A percentile compares a stretch with the other conserved stretches of the same genome.
Evolutionary conservation across 768 basidiomycete genomes (phyloP).

Genomic region (Podaxis mareebaensis): DNA sequence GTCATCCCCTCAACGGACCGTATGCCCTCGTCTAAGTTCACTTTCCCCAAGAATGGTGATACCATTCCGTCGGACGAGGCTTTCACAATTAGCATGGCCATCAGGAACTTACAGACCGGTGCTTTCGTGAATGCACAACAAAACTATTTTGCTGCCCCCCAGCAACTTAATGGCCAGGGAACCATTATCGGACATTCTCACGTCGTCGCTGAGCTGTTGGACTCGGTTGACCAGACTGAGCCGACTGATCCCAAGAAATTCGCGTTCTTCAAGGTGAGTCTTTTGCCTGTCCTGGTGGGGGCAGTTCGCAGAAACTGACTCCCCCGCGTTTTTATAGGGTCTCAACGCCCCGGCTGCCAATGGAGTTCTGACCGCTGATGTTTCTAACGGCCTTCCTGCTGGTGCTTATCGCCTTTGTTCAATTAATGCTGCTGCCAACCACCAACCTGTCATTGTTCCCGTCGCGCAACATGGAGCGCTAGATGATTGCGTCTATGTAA

Average conservation of each 20-base stretch:
- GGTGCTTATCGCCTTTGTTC: constrained; percentile 56
- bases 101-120: constrained; percentile 48
- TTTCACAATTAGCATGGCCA: constrained; percentile 50
- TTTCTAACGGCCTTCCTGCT: constrained; percentile 52
- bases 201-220: constrained; percentile 53
- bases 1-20: constrained; percentile 40
- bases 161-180: constrained; percentile 50
- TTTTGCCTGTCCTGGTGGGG: not conserved
- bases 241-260: constrained; percentile 52
- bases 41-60: constrained; percentile 38
- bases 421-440: constrained; percentile 54
- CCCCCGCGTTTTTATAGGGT: constrained; percentile 22
- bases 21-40: constrained; percentile 51
- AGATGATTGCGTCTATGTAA: constrained; percentile 62
- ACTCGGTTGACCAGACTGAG: constrained; percentile 41
- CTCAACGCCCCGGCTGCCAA: constrained; percentile 40
- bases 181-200: constrained; percentile 60
- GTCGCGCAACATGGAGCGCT: constrained; percentile 57
- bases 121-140: constrained; percentile 56
- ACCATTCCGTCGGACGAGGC: constrained; percentile 38
- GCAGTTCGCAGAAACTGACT: not conserved
- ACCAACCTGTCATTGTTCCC: constrained; percentile 53
- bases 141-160: constrained; percentile 59
- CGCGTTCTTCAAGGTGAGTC: constrained; percentile 52
- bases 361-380: constrained; percentile 46